phyloP scores from a whole-genome alignment of 2,329 filamentous ascomycete species.

The Xylaria sp. region DNA sequence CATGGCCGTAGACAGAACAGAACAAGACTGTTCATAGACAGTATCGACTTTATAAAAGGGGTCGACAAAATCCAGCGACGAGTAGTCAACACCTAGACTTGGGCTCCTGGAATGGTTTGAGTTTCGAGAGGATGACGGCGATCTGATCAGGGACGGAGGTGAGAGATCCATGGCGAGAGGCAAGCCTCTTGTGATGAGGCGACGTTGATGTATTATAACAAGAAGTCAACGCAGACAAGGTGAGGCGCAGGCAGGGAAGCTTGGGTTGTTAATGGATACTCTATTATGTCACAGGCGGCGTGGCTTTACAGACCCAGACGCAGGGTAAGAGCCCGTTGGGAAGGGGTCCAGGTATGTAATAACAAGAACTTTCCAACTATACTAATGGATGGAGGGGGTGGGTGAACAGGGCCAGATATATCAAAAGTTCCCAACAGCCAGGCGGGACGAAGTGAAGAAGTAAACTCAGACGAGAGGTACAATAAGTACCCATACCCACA shows the following conservation, averaged over 20 bases:
- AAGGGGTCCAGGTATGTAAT: conserved; percentile 30
- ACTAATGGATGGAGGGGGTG: conserved; percentile 9
- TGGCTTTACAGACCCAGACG: conserved; percentile 30
- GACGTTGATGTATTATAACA: conserved; percentile 36
- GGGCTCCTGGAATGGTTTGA: conserved; percentile 58
- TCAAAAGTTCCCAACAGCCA: conserved; percentile 25
- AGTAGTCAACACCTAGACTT: conserved; percentile 57
- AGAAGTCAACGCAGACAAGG: conserved; percentile 28
- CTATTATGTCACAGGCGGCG: conserved; percentile 36
- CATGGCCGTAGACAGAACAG: conserved; percentile 51
- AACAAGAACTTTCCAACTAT: conserved; percentile 14
- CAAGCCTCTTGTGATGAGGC: conserved; percentile 23
- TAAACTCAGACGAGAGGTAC: conserved; percentile 20
- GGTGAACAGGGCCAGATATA: conserved; percentile 36
- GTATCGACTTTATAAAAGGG: conserved; percentile 58
- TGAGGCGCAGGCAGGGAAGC: conserved; percentile 33
- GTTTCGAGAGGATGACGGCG: conserved; percentile 57
- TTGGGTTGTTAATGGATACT: conserved; percentile 19
- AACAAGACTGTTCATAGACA: conserved; percentile 55
- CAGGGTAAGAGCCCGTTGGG: conserved; percentile 21
- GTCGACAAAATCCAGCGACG: conserved; percentile 57
- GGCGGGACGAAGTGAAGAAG: conserved; percentile 22
- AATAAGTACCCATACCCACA: conserved; percentile 31
- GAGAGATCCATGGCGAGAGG: conserved; percentile 59
- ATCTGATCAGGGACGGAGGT: conserved; percentile 60